Conservation (phyloP, 192 early-diverging fungal species). For the Linnemannia zychae region DNA sequence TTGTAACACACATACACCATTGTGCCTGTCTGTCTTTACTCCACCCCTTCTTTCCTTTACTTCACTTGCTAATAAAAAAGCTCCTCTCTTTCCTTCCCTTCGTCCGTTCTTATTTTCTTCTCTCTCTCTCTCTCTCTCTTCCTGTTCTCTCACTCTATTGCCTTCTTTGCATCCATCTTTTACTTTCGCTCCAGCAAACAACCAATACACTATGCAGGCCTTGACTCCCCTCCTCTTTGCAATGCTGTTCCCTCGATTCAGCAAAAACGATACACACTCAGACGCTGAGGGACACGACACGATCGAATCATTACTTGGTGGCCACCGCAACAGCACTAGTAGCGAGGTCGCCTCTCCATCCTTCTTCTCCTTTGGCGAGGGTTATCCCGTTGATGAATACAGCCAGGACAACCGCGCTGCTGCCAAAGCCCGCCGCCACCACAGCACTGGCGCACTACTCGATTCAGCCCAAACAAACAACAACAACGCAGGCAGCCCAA, state of each 20-base stretch:
- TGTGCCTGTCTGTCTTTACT: background rate
- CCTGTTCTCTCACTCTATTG: too few species aligned
- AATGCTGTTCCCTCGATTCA: constrained; percentile 52
- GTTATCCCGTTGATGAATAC: constrained; percentile 16
- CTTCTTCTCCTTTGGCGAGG: constrained; percentile 20
- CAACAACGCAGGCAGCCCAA: background rate
- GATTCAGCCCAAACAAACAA: constrained; percentile 4
- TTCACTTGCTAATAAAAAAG: background rate
- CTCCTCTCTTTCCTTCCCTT: background rate
- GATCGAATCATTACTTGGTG: constrained; percentile 19
- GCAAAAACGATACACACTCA: background rate
- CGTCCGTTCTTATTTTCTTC: background rate
- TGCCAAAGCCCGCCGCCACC: constrained; percentile 34
- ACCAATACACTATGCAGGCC: constrained; percentile 35
- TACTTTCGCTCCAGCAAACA: background rate
- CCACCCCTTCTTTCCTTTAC: background rate
- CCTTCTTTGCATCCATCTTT: background rate
- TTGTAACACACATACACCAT: background rate
- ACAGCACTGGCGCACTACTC: constrained; percentile 27
- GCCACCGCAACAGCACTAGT: background rate
- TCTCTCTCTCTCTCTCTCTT: background rate
- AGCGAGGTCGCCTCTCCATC: background rate
- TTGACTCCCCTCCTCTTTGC: constrained; percentile 55
- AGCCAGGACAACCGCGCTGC: background rate
- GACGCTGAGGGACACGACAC: constrained; percentile 11